Percentiles rank a stretch among this genome's conserved stretches.
These are phyloP conservation scores for Simmondsia chinensis DNA, from an alignment of 148 eudicot species.

Conservation along the genomic window DNA sequence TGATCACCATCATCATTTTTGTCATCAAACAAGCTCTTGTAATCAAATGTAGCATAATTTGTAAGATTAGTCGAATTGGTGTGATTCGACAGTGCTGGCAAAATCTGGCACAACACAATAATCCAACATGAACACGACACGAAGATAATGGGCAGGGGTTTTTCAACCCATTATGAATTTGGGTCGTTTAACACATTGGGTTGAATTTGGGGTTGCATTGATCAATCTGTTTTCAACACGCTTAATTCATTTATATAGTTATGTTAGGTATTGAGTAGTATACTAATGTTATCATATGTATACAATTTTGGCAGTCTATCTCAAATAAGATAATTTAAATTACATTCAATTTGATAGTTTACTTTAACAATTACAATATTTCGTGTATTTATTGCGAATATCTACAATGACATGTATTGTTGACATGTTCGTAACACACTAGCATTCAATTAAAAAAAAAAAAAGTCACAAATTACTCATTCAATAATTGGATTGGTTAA, in stretches of 20 bases:
- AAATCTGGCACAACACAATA: background rate
- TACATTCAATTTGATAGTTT: too few species aligned
- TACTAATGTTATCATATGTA: too few species aligned
- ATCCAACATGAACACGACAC: background rate
- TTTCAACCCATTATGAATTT: background rate
- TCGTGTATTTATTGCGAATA: too few species aligned
- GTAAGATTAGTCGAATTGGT: background rate
- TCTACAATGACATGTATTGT: too few species aligned
- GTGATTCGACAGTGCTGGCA: background rate
- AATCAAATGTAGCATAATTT: slow-evolving; percentile 9
- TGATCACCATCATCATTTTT: background rate
- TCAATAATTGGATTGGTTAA: background rate
- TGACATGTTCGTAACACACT: too few species aligned
- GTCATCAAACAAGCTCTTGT: background rate
- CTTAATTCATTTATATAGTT: too few species aligned
- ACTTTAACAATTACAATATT: too few species aligned
- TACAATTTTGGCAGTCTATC: too few species aligned
- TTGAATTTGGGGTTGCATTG: background rate
- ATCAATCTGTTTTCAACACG: background rate
- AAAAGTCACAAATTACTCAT: background rate
- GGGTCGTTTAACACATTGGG: background rate
- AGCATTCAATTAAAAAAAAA: too few species aligned
- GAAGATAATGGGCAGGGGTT: background rate
- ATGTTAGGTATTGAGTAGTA: too few species aligned
- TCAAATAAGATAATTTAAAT: too few species aligned